Evolutionary conservation across 1,284 basidiomycete genomes (phyloP).

Genomic region (Apiotrichum montevideense): DNA sequence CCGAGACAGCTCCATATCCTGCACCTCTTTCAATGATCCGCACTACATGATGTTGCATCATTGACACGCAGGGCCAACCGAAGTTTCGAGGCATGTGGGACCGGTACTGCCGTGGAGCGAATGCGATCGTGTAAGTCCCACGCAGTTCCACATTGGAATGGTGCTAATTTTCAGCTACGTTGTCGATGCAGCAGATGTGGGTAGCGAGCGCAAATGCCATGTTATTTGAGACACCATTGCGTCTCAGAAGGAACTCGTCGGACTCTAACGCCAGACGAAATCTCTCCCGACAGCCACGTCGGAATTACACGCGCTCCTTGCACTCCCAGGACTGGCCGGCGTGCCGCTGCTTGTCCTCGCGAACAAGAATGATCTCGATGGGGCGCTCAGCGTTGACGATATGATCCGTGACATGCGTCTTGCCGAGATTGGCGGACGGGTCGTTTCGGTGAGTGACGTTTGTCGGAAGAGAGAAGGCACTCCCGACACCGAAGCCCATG

Average conservation of each 20-base stretch:
- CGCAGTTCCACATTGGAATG: background rate
- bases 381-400: constrained; percentile 75
- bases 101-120: constrained; percentile 87
- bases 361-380: constrained; percentile 88
- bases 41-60: background rate
- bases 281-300: constrained; percentile 81
- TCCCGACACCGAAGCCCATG: constrained; percentile 3
- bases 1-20: background rate
- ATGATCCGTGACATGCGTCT: constrained; percentile 75
- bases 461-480: no score
- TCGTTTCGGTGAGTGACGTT: constrained; percentile 67
- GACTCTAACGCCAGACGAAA: constrained; percentile 53
- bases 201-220: constrained; percentile 28
- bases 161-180: constrained; percentile 62
- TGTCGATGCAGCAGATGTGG: constrained; percentile 78
- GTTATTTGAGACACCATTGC: background rate
- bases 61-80: constrained; percentile 61
- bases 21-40: background rate
- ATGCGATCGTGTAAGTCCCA: constrained; percentile 77
- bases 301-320: constrained; percentile 80
- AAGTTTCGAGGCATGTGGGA: constrained; percentile 82
- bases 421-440: constrained; percentile 72
- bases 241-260: no score
- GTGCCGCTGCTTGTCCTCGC: constrained; percentile 89
- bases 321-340: constrained; percentile 63